Conservation (phyloP, 2,329 filamentous ascomycete species). For the Penicillium sp. region DNA sequence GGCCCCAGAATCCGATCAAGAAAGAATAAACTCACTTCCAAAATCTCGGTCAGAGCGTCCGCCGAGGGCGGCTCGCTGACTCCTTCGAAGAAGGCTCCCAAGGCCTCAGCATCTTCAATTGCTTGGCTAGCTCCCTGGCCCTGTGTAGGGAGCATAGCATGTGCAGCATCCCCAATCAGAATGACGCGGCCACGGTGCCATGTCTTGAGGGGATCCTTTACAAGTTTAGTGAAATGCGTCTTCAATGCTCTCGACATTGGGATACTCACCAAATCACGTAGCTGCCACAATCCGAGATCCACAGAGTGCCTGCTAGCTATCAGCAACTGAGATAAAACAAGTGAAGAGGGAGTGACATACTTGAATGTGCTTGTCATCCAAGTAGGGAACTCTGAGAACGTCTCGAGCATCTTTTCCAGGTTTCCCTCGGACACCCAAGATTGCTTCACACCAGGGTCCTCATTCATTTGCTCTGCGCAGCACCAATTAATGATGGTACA, state of each 20-base stretch:
- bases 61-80: conserved; percentile 5
- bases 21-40: conserved; percentile 8
- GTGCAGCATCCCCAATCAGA: conserved; percentile 22
- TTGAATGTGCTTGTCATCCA: conserved; percentile 35
- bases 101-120: conserved; percentile 52
- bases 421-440: conserved; percentile 47
- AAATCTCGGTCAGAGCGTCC: not conserved
- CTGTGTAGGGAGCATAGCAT: conserved; percentile 24
- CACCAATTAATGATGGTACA: not conserved
- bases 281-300: conserved; percentile 47
- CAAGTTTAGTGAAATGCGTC: conserved; percentile 37
- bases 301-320: conserved; percentile 22
- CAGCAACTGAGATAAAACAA: conserved; percentile 33
- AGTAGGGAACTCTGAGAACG: conserved; percentile 45
- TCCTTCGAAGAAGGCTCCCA: conserved; percentile 18
- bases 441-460: conserved; percentile 35
- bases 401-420: conserved; percentile 38
- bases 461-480: conserved; percentile 38
- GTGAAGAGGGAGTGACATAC: conserved; percentile 22
- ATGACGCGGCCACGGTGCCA: conserved; percentile 37
- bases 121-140: conserved; percentile 37
- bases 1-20: not conserved
- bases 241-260: not conserved
- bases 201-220: conserved; percentile 31
- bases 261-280: conserved; percentile 43